Conservation (phyloP, 2,329 filamentous ascomycete species). For the Talaromyces sp. region DNA sequence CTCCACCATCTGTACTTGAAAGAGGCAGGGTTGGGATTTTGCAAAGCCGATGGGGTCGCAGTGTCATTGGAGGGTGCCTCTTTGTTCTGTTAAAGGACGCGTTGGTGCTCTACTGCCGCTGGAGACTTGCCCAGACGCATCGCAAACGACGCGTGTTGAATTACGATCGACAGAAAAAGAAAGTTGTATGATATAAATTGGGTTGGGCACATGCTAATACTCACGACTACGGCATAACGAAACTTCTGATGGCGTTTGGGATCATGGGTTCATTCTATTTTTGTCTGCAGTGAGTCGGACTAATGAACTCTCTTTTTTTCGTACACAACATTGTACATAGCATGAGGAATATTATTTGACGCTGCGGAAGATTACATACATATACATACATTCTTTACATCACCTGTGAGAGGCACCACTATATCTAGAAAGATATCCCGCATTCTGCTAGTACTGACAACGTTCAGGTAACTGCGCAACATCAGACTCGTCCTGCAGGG, state of each 20-base stretch:
- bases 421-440: too few relatives aligned
- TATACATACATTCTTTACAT: background rate
- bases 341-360: background rate
- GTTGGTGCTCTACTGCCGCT: constrained; percentile 55
- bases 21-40: constrained; percentile 61
- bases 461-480: too few relatives aligned
- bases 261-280: background rate
- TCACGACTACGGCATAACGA: constrained; percentile 8
- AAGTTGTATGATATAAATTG: constrained; percentile 8
- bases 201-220: background rate
- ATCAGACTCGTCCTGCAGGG: too few relatives aligned
- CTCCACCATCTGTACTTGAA: constrained; percentile 34
- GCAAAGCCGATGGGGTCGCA: constrained; percentile 82
- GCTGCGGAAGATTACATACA: background rate
- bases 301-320: background rate
- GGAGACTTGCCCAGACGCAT: constrained; percentile 45
- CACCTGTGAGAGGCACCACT: background rate
- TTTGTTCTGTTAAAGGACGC: constrained; percentile 79
- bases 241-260: background rate
- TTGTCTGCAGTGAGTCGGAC: background rate
- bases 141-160: constrained; percentile 43
- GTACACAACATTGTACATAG: background rate
- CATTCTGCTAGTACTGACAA: too few relatives aligned
- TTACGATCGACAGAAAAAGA: constrained; percentile 40
- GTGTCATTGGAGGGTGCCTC: constrained; percentile 79